Base-by-base conservation (phyloP, 2,329 filamentous ascomycete genomes). In the Colletotrichum australisinense region DNA sequence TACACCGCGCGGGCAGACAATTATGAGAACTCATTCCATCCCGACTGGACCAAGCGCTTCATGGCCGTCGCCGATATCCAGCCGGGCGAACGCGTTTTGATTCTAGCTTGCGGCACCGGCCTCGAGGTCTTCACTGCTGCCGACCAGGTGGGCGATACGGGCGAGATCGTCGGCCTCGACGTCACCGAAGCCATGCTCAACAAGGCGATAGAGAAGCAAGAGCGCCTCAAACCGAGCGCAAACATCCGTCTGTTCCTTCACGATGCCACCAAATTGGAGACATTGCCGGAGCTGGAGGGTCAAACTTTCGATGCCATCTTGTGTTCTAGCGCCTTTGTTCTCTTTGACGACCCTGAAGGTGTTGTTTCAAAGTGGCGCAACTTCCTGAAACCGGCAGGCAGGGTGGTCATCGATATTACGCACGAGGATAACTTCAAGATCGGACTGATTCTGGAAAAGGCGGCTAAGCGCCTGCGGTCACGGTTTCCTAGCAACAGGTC, bases 21-120 rank as follows among this genome's bases (percentile, higher is more conserved):
- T 11, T 82, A 83, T 60, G 79, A 83, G 57, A 74, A 80, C 46
- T 82, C 80, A 5, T 82, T 81, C 79, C 80, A 83, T 68, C 79
- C 79, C 0, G 76, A 75, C 4, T 83, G 80, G 64, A 80, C 78
- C n/a, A 73, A 66, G 28, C 77, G 80, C 12, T 79, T 83, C 71
- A 78, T 81, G 72, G 69, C 75, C 7, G 32, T 80, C 14, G 75
- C 76, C 3, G 72, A 77, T 6, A 56, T 81, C 19, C 67, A 72
- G 16, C 59, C 76, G 0, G 78, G 79, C n/a, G 72, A 82, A 52
- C 75, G 71, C 26, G 72, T 82, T 28, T 79, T 83, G 4, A 75
- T 77, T 38, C 78, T 82, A n/a, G 80, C 77, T 35, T 83, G 81
- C 70, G 82, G 81, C n/a, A 83, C 81, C 12, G 81, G 80, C 5